Evolutionary conservation across 2,329 filamentous ascomycete genomes (phyloP), one percentile per base, ranked within the genome.

Genomic region (Ophiobolus disseminans): DNA sequence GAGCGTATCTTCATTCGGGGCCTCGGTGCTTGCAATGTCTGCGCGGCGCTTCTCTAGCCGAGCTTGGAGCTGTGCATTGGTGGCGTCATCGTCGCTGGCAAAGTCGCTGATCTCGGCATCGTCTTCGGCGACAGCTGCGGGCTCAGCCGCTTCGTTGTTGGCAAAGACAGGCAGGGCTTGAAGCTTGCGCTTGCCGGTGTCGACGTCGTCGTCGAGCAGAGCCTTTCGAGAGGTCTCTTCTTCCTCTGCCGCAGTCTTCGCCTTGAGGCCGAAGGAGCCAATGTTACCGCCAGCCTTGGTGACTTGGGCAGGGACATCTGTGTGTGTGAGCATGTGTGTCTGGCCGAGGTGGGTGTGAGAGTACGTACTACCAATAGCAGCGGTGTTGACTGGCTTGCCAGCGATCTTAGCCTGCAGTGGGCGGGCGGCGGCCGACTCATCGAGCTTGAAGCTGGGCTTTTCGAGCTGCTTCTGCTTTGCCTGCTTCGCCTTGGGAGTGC

Each of bases 141-240:
- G 51, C 55, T 64, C 61, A 66, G 78, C 75, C 34, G 71, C 70
- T 54, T 78, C 74, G 37, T 55, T 57, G 52, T 74, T 75, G 58
- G 82, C 82, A 66, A 87, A 84, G 58, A 87, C 87, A 48, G 93
- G 92, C 52, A 99, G 85, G 75, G 92, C 94, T 69, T 91, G 91
- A 58, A 99, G 83, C 38, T 62, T 70, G 77, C 95, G 97, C 70
- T 91, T 89, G 67, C 89, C 86, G 2, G 87, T 88, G 23, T 86
- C 87, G 64, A 96, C 90, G 63, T 97, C 93, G 66, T 97, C 93
- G 52, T 89, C 92, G 62, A 97, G 86, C 61, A 91, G 86, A 17
- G 96, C 79, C 52, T 89, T 91, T 60, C 87, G 87, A 67, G 90
- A 91, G 16, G 84, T 79, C 3, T 83, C 79, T 3, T 82, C 72